Evolutionary conservation across 495 filamentous ascomycete genomes (phyloP).

Genomic region (Neurospora sp.): DNA sequence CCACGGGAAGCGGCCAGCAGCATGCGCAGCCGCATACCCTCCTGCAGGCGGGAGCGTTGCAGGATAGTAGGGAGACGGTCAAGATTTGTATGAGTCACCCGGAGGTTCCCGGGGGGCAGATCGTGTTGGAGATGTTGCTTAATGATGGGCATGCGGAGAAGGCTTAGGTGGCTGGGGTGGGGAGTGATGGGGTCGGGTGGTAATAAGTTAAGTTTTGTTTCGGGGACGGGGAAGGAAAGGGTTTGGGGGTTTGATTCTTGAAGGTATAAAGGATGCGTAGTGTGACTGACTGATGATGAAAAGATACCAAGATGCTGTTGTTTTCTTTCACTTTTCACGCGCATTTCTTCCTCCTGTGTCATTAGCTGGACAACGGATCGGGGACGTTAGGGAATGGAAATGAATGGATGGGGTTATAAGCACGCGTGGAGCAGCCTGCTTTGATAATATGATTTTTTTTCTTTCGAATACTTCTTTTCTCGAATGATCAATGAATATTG

Average conservation of each 20-base stretch:
- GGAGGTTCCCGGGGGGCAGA: conserved; percentile 65
- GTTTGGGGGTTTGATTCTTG: background rate
- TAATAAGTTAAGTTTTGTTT: background rate
- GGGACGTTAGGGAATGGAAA: background rate
- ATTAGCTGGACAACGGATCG: background rate
- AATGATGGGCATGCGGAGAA: conserved; percentile 90
- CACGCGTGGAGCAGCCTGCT: background rate
- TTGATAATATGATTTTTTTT: background rate
- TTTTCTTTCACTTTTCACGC: background rate
- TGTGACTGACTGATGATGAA: background rate
- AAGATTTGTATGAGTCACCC: conserved; percentile 97
- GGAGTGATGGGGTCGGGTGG: background rate
- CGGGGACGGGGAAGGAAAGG: background rate
- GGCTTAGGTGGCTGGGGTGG: conserved; percentile 4
- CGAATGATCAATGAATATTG: background rate
- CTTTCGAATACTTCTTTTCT: background rate
- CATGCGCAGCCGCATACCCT: conserved; percentile 2
- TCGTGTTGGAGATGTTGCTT: conserved; percentile 84
- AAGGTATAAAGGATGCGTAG: background rate
- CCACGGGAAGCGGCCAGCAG: conserved; percentile 29
- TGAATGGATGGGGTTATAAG: background rate
- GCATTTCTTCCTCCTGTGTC: background rate
- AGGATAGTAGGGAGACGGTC: conserved; percentile 51
- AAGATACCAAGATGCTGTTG: background rate
- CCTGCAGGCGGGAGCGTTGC: background rate